Base-by-base conservation (phyloP, 2,329 filamentous ascomycete species). In the Neodidymelliopsis sp. region DNA sequence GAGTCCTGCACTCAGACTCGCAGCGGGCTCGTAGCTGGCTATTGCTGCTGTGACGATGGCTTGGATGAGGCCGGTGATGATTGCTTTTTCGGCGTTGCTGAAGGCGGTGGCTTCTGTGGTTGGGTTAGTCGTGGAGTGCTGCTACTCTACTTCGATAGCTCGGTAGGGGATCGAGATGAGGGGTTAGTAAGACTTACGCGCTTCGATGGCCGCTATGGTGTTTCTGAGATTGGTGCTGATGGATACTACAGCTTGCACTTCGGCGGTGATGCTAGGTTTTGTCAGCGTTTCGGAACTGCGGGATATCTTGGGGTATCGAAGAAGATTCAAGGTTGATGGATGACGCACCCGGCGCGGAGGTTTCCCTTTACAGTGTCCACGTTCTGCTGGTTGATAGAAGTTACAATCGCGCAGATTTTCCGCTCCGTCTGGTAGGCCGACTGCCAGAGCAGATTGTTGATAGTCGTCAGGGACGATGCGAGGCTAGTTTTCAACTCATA, bases 381-480 rank as follows among this genome's bases (percentile, higher is more conserved):
- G 15, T 46, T 46, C 16, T 46, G 42, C 25, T 46, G 24, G 6
- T 46, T 46, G 19, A 46, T 46, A 2, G 27, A 46, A 12, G 31
- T 38, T 12, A 33, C 22, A 11, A 46, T 46, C 19, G 34, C 18
- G n/a, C 42, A 46, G 4, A 46, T 20, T 24, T 31, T 38, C 19
- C 22, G 25, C 20, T 46, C 42, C 4, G 33, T 18, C 13, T 46
- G 16, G 15, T 31, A 37, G 2, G 33, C 34, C 4, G 34, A 38
- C 11, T 18, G 4, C 42, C 42, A 46, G 19, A 46, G n/a, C 13
- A 37, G n/a, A 10, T 46, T 37, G 34, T 37, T 30, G 18, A 31
- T 13, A 4, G 18, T 19, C 4, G 34, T 15, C 9, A 43, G 30
- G 4, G 39, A n/a, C 2, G 20, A n/a, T 1, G 22, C 30, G 3